These are phyloP conservation scores for Stellera chamaejasme DNA, from an alignment of 345 rosid genomes.

Conservation along the genomic window DNA sequence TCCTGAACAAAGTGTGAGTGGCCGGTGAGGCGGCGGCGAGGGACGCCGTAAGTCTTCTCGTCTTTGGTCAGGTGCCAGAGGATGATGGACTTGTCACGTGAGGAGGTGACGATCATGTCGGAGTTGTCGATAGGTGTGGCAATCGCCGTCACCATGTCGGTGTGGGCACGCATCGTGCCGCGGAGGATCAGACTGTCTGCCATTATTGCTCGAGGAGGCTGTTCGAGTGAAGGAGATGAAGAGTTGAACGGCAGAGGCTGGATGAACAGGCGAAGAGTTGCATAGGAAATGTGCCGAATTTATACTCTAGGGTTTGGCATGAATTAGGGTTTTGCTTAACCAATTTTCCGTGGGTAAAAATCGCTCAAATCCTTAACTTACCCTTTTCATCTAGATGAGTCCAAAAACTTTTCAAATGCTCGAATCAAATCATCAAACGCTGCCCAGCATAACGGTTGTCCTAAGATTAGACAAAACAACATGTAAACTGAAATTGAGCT, in stretches of 20 bases:
- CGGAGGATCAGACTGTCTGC: constrained; percentile 65
- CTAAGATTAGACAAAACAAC: too few relatives aligned
- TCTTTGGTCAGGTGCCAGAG: constrained; percentile 87
- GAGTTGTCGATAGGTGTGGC: constrained; percentile 89
- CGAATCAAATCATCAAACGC: too few relatives aligned
- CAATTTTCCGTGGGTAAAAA: too few relatives aligned
- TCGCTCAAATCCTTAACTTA: too few relatives aligned
- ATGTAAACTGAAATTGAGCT: too few relatives aligned
- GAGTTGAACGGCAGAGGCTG: neutral
- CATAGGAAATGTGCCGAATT: neutral
- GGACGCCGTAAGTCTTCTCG: constrained; percentile 73
- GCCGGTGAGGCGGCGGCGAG: constrained; percentile 88
- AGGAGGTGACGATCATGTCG: constrained; percentile 82
- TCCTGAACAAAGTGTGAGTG: constrained; percentile 94
- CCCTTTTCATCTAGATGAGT: too few relatives aligned
- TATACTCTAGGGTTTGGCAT: neutral
- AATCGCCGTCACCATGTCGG: constrained; percentile 93
- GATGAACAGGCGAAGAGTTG: neutral
- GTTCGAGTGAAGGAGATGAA: neutral
- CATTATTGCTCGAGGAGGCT: constrained; percentile 22
- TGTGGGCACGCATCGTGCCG: constrained; percentile 94
- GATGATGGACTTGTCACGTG: constrained; percentile 96
- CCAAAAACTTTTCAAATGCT: too few relatives aligned
- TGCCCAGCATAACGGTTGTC: too few relatives aligned
- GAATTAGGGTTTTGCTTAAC: neutral